Evolutionary conservation across 345 rosid genomes (phyloP), one percentile per base, ranked within the genome.

Genomic region (Dipteronia sinensis): DNA sequence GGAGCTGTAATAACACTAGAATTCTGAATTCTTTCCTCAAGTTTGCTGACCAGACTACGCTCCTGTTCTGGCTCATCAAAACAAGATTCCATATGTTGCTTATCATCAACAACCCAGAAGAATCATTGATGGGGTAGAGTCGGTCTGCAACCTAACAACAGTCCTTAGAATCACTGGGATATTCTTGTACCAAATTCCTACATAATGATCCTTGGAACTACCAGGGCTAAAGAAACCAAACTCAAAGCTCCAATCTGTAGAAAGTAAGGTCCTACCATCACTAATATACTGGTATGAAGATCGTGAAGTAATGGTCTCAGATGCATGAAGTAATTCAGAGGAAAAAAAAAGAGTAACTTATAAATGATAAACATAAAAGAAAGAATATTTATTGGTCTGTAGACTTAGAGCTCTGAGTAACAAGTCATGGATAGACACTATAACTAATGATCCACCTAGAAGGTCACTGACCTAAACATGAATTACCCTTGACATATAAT

Each of bases 121-220:
- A 81, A 63, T 83, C 84, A 23, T 76, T 65, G 59, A 90, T 78
- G 6, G 89, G 88, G 22, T 44, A 51, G 65, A 73, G 81, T 73
- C 89, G 47, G 67, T 90, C 85, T 25, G 91, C 90, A 6, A 87
- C 88, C 90, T 91, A 6, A 90, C 93, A 42, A 83, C 81, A 6
- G 87, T 86, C 66, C 47, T n/a, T n/a, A n/a, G n/a, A n/a, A n/a
- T 68, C 0, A 1, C 78, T 5, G 84, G 77, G 65, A 87, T 79
- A 13, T 79, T 77, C 78, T 83, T 84, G 82, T 82, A 88, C 90
- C 94, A 87, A 16, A 90, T 84, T 71, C 92, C 94, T n/a, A 87
- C n/a, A 55, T 84, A 90, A 69, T 75, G 81, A 42, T 42, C 46
- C 46, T 42, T 9, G 46, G 46, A 42, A 42, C 46, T 42, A 42